phyloP scores from a whole-genome alignment of 2,329 filamentous ascomycete genomes.

The Bimuria novae-zelandiae region DNA sequence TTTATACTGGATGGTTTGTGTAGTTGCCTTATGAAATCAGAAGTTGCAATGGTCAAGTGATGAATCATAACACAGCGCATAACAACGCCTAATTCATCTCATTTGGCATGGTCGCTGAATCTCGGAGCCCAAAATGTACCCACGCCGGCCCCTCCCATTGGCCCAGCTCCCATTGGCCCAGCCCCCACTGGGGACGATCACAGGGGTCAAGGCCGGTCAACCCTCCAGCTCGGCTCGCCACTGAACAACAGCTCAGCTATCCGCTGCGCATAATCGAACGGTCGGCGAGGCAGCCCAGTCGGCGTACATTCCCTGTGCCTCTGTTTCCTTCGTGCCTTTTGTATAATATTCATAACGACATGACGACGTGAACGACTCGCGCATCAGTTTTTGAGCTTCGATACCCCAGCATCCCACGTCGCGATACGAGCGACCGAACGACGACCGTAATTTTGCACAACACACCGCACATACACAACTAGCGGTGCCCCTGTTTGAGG shows the following conservation, averaged over 20 bases:
- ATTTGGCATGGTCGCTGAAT: not conserved
- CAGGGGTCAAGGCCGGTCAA: slow-evolving; percentile 4
- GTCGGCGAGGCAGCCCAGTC: slow-evolving; percentile 8
- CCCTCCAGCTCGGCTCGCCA: slow-evolving; percentile 18
- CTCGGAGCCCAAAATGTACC: slow-evolving; percentile 1
- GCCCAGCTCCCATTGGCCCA: slow-evolving; percentile 25
- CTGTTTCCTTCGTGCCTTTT: slow-evolving; percentile 18
- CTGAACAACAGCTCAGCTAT: slow-evolving; percentile 34
- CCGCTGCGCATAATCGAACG: slow-evolving; percentile 14
- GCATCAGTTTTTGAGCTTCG: slow-evolving; percentile 17
- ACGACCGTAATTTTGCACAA: slow-evolving; percentile 24
- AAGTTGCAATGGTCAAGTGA: not conserved
- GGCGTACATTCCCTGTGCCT: slow-evolving; percentile 6
- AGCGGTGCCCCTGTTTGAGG: slow-evolving; percentile 13
- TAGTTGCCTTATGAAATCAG: not conserved
- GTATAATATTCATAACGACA: slow-evolving; percentile 19
- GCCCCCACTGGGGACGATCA: slow-evolving; percentile 13
- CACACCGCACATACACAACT: slow-evolving; percentile 24
- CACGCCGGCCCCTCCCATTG: slow-evolving; percentile 8
- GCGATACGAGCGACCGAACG: not conserved
- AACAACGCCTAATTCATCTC: not conserved
- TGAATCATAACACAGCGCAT: not conserved
- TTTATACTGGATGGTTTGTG: too few species aligned
- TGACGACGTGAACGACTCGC: slow-evolving; percentile 33
- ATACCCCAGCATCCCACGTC: slow-evolving; percentile 29